Percentiles rank a stretch among this genome's conserved stretches.
Evolutionary conservation across 2,329 filamentous ascomycete genomes (phyloP).

Genomic region (Zymoseptoria passerinii): DNA sequence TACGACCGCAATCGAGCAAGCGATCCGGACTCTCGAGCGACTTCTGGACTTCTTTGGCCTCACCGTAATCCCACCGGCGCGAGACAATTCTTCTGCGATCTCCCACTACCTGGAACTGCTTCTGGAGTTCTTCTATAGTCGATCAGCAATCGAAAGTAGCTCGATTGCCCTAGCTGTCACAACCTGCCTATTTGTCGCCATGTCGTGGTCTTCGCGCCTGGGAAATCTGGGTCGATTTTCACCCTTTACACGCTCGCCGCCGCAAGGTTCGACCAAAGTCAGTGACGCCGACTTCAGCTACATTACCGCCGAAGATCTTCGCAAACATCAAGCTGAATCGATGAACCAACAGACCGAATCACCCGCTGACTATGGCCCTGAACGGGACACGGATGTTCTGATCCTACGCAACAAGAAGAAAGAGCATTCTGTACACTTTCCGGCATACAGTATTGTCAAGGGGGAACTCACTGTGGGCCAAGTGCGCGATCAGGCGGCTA

Average conservation of each 20-base stretch:
- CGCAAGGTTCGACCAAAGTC: constrained; percentile 45
- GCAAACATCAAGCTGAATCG: constrained; percentile 30
- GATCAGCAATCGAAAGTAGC: constrained; percentile 25
- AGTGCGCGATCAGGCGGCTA: constrained; percentile 57
- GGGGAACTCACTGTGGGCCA: constrained; percentile 61
- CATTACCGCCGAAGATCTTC: constrained; percentile 68
- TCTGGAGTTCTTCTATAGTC: constrained; percentile 19
- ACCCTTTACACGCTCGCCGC: constrained; percentile 39
- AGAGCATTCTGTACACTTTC: constrained; percentile 63
- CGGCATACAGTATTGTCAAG: constrained; percentile 66
- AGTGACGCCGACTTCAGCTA: constrained; percentile 73
- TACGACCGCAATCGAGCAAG: constrained; percentile 12
- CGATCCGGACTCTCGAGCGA: constrained; percentile 9
- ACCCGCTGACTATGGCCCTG: constrained; percentile 35
- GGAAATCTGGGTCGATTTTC: constrained; percentile 41
- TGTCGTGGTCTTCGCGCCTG: constrained; percentile 42
- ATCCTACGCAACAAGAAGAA: constrained; percentile 60
- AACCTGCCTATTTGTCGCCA: constrained; percentile 33
- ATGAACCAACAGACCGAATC: constrained; percentile 19
- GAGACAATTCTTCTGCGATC: constrained; percentile 1
- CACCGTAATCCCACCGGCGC: not conserved
- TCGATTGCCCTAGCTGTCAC: constrained; percentile 25
- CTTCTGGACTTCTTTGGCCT: constrained; percentile 7
- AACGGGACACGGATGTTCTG: constrained; percentile 59
- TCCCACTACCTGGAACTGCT: constrained; percentile 4